These are phyloP conservation scores for Trametes coccinea DNA, from an alignment of 768 basidiomycete genomes.

Conservation along the genomic window DNA sequence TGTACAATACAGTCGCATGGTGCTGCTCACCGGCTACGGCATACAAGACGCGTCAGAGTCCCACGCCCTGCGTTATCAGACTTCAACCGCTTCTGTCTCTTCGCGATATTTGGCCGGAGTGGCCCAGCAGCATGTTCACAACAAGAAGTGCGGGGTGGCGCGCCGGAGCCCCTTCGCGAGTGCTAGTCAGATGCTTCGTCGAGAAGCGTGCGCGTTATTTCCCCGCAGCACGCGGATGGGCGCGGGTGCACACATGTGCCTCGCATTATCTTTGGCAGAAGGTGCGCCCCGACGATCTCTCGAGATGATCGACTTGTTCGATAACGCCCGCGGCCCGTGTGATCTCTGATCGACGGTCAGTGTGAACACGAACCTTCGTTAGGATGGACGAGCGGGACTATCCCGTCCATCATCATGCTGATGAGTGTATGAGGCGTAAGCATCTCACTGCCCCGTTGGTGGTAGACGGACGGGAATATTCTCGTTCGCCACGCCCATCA, in stretches of 20 bases:
- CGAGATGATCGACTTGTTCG: conserved; percentile 2
- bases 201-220: not conserved
- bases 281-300: conserved; percentile 2
- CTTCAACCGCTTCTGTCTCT: not conserved
- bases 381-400: too few relatives aligned
- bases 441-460: too few relatives aligned
- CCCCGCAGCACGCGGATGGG: not conserved
- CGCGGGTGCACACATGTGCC: not conserved
- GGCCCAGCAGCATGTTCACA: too few relatives aligned
- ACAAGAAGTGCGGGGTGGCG: conserved; percentile 2
- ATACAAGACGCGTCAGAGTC: conserved; percentile 1
- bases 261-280: not conserved
- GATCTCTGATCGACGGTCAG: conserved; percentile 4
- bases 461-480: too few relatives aligned
- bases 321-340: not conserved
- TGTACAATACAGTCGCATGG: conserved; percentile 10
- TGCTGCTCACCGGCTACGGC: not conserved
- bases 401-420: too few relatives aligned
- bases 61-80: not conserved
- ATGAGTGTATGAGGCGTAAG: too few relatives aligned
- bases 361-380: too few relatives aligned
- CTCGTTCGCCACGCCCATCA: too few relatives aligned
- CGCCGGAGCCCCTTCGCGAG: too few relatives aligned
- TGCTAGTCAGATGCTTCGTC: not conserved
- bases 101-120: not conserved